Evolutionary conservation across 192 early-diverging fungal genomes (phyloP).

Genomic region (Mortierella alpina): DNA sequence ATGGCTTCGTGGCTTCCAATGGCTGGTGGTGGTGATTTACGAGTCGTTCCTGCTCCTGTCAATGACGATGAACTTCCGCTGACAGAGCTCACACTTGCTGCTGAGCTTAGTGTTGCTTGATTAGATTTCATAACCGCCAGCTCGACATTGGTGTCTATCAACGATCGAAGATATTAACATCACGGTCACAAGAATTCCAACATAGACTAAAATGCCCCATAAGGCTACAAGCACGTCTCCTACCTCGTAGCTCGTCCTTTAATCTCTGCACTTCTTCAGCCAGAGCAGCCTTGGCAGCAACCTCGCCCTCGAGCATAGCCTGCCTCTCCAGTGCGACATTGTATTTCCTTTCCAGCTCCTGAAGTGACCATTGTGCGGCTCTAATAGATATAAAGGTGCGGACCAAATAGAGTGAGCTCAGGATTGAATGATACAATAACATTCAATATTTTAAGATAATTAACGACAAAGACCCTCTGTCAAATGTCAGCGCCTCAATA

Average conservation of each 20-base stretch:
- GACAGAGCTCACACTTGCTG: slow-evolving; percentile 34
- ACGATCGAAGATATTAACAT: background rate
- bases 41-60: slow-evolving; percentile 5
- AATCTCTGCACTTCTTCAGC: slow-evolving; percentile 80
- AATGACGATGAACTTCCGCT: slow-evolving; percentile 31
- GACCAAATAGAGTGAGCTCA: background rate
- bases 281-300: slow-evolving; percentile 73
- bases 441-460: background rate
- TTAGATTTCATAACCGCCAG: slow-evolving; percentile 63
- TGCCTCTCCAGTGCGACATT: slow-evolving; percentile 78
- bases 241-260: slow-evolving; percentile 80
- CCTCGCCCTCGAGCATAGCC: slow-evolving; percentile 73
- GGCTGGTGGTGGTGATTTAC: slow-evolving; percentile 19
- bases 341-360: slow-evolving; percentile 77
- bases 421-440: background rate
- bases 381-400: slow-evolving; percentile 36
- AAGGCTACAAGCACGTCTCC: background rate
- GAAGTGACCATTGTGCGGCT: slow-evolving; percentile 73
- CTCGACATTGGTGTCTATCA: slow-evolving; percentile 63
- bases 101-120: slow-evolving; percentile 31
- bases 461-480: background rate
- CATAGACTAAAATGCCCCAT: background rate
- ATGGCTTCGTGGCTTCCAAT: slow-evolving; percentile 46
- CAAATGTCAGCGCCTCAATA: slow-evolving; percentile 27
- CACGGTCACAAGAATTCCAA: background rate